Percentiles rank a stretch among this genome's conserved stretches.
phyloP scores from a whole-genome alignment of 2,329 filamentous ascomycete species.

The Zasmidium angulare region DNA sequence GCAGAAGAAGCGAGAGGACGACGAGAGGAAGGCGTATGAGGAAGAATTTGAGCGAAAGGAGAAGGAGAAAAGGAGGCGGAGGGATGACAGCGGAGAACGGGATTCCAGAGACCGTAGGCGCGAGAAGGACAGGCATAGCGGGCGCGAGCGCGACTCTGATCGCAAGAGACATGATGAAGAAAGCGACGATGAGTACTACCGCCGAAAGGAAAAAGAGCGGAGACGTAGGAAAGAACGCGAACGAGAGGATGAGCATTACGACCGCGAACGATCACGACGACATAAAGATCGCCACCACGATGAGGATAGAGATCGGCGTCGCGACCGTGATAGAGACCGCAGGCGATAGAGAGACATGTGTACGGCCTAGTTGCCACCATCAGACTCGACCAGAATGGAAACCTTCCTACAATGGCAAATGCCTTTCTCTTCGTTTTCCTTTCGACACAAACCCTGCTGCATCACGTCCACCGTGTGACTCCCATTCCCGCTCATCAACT shows the following conservation, averaged over 20 bases:
- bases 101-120: slow-evolving; percentile 17
- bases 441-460: no score
- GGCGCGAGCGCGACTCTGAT: slow-evolving; percentile 21
- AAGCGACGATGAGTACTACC: slow-evolving; percentile 28
- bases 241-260: slow-evolving; percentile 15
- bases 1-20: slow-evolving; percentile 42
- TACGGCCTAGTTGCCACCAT: no score
- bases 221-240: slow-evolving; percentile 20
- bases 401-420: no score
- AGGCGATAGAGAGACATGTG: slow-evolving; percentile 21
- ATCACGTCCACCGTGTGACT: no score
- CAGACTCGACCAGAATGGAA: no score
- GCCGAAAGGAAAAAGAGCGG: slow-evolving; percentile 31
- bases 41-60: slow-evolving; percentile 42
- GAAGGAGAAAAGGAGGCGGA: slow-evolving; percentile 31
- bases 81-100: slow-evolving; percentile 14
- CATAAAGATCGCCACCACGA: slow-evolving; percentile 25
- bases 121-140: slow-evolving; percentile 16
- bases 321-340: slow-evolving; percentile 17
- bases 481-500: no score
- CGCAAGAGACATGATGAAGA: slow-evolving; percentile 22
- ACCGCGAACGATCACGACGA: slow-evolving; percentile 21
- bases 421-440: no score
- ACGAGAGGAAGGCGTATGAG: slow-evolving; percentile 50
- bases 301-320: slow-evolving; percentile 23